Evolutionary conservation across 768 basidiomycete species (phyloP), one percentile per base, ranked within the genome.

Genomic region (Aureoboletus auriporus): DNA sequence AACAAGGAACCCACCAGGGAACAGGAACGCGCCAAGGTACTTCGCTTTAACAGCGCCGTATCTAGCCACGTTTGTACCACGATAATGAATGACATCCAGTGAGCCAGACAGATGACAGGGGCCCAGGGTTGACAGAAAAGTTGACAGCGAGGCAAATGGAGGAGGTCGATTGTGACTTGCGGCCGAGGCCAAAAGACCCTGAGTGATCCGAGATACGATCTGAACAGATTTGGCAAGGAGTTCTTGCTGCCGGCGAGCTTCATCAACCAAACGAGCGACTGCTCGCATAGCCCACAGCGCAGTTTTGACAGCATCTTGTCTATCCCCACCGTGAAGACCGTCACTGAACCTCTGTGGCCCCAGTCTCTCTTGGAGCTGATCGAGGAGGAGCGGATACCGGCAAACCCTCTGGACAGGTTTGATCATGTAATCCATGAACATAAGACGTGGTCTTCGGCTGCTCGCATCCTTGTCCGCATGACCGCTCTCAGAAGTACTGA

Each of bases 351-450:
- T 48, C 12, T 51, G 49, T 8, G 36, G 26, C 1, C 10, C 42
- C 11, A 37, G 42, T 29, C 52, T 53, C 23, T 55, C 56, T 28
- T 66, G 68, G 31, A 96, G 76, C 57, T 88, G 83, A 49, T 83
- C 84, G 39, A 99, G 79, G 8, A 99, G 76, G 43, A 98, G 77
- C 14, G 93, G 92, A 62, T 99, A 99, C 57, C 86, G 89, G 78
- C 94, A 97, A 42, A 99, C 86, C 43, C 93, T 76, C 67, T 99
- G 95, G 13, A 97, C 79, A n/a, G 95, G 95, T 67, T 93, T 93
- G 71, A 99, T 97, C 70, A 97, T 77, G 63, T 93, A 93, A 69
- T 98, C 95, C 56, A 80, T 71, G 65, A 89, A 82, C 49, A 76
- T 75, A 33, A 89, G 76, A 17, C 79, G 78, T 11, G 70, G 57